Conservation (phyloP, 2,329 filamentous ascomycete genomes). For the Onygena corvina region DNA sequence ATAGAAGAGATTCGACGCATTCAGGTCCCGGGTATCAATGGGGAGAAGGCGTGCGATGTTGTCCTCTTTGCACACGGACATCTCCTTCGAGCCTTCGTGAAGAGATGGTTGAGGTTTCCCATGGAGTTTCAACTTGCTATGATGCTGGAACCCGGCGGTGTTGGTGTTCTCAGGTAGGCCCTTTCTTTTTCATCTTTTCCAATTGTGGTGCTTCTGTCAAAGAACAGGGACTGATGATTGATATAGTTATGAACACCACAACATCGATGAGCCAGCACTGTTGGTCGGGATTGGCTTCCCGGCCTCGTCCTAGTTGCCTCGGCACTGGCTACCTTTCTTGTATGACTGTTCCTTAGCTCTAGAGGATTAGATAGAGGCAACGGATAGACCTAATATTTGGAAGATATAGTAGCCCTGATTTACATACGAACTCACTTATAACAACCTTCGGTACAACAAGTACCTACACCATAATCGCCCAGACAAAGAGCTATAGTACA, state of each 20-base stretch:
- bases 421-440: background rate
- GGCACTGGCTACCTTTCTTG: background rate
- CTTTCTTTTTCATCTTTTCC: background rate
- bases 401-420: background rate
- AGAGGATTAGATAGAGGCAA: background rate
- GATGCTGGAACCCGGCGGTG: slow-evolving; percentile 26
- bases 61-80: slow-evolving; percentile 34
- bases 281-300: slow-evolving; percentile 11
- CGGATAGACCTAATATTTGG: background rate
- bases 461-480: slow-evolving; percentile 3
- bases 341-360: background rate
- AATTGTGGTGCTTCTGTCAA: background rate
- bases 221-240: background rate
- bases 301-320: background rate
- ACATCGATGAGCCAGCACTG: slow-evolving; percentile 9
- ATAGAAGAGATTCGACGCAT: slow-evolving; percentile 32
- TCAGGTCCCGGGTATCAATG: slow-evolving; percentile 32
- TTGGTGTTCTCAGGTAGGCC: slow-evolving; percentile 8
- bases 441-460: background rate
- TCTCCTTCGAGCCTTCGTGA: slow-evolving; percentile 37
- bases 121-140: slow-evolving; percentile 32
- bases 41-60: slow-evolving; percentile 30
- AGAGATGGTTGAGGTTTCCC: slow-evolving; percentile 36
- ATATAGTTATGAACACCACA: slow-evolving; percentile 4
- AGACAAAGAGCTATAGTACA: slow-evolving; percentile 2